Conservation (phyloP, 805 yeast species). For the Starmerella apicola region DNA sequence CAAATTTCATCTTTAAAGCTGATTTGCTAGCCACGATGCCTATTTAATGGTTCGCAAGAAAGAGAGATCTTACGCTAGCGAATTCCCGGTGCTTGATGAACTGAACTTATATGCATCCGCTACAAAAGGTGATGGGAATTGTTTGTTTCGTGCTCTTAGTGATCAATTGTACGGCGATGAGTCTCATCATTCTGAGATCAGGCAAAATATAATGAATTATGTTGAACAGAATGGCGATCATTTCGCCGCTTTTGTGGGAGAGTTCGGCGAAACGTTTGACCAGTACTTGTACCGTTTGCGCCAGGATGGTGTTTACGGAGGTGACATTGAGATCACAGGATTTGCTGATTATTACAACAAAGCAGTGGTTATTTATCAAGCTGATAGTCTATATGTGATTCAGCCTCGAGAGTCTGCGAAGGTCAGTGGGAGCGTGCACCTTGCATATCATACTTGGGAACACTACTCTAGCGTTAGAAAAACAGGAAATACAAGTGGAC, state of each 20-base stretch:
- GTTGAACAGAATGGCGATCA: constrained; percentile 24
- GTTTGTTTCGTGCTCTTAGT: constrained; percentile 32
- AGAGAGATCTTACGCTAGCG: constrained; percentile 18
- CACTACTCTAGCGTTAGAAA: constrained; percentile 33
- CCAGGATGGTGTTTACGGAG: constrained; percentile 32
- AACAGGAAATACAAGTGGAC: constrained; percentile 29
- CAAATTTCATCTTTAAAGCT: not conserved
- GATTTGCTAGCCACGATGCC: too few species aligned
- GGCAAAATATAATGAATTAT: constrained; percentile 26
- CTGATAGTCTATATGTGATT: constrained; percentile 28
- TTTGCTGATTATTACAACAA: constrained; percentile 26
- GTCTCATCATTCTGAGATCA: constrained; percentile 23
- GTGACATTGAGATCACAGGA: constrained; percentile 33
- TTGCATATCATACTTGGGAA: constrained; percentile 35
- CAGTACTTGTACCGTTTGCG: constrained; percentile 27
- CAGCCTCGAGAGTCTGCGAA: constrained; percentile 13
- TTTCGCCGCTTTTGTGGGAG: constrained; percentile 27
- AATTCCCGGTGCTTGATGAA: constrained; percentile 28
- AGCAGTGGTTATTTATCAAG: constrained; percentile 31
- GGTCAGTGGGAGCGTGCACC: constrained; percentile 18
- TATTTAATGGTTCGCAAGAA: not conserved
- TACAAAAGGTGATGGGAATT: constrained; percentile 33
- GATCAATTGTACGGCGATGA: constrained; percentile 32
- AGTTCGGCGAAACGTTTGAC: constrained; percentile 28
- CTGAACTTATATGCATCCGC: constrained; percentile 29